Conservation (phyloP, 1,284 basidiomycete genomes). For the Schizophyllum amplum region DNA sequence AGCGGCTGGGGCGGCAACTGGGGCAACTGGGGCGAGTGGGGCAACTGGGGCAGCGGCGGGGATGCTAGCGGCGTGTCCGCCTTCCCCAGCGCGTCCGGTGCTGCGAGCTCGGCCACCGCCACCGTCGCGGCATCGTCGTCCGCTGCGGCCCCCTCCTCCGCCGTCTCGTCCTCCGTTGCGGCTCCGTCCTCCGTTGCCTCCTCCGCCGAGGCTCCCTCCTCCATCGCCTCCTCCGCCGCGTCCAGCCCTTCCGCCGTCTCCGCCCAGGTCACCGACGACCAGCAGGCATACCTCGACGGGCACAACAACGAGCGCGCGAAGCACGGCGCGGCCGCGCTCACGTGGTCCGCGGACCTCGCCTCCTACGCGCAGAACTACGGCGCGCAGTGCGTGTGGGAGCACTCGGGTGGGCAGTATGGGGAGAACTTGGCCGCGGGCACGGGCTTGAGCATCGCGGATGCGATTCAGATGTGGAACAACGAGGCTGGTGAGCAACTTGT, state of each 20-base stretch:
- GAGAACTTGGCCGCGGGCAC: constrained; percentile 67
- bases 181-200: constrained; percentile 2
- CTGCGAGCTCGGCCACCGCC: too few relatives aligned
- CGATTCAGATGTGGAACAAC: constrained; percentile 51
- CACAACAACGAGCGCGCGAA: constrained; percentile 54
- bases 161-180: background rate
- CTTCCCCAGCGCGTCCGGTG: too few relatives aligned
- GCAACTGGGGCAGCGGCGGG: background rate
- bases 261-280: constrained; percentile 22
- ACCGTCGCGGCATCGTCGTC: background rate
- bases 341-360: constrained; percentile 50
- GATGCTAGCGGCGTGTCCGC: too few relatives aligned
- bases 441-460: constrained; percentile 42
- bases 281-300: constrained; percentile 38
- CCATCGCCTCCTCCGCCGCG: constrained; percentile 8
- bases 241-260: constrained; percentile 20
- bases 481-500: constrained; percentile 41
- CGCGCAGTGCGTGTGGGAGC: constrained; percentile 49
- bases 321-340: constrained; percentile 50
- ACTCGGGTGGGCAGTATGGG: constrained; percentile 56
- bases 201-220: too few relatives aligned
- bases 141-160: background rate
- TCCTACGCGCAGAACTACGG: constrained; percentile 58
- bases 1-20: too few relatives aligned
- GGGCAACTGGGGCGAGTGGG: background rate